Conservation (phyloP, 768 basidiomycete species). For the Xerocomellus chrysenteron region DNA sequence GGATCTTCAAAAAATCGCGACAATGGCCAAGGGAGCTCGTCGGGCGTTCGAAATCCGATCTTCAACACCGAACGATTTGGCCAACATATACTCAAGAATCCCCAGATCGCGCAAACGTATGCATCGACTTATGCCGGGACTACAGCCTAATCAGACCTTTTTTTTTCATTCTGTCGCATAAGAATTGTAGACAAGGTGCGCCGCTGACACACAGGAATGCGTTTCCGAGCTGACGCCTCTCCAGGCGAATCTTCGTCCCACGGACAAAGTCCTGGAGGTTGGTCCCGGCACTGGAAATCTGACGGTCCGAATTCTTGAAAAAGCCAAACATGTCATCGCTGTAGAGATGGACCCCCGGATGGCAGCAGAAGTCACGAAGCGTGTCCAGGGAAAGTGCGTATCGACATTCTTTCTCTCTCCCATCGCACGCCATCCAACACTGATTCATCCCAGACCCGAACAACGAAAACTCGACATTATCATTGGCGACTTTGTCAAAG, state of each 20-base stretch:
- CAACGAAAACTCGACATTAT: constrained; percentile 94
- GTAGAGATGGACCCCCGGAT: constrained; percentile 99
- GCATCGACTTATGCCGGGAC: constrained; percentile 30
- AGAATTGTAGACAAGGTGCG: constrained; percentile 65
- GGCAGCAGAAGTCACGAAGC: constrained; percentile 96
- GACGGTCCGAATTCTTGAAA: constrained; percentile 89
- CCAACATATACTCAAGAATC: constrained; percentile 97
- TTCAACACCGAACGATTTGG: constrained; percentile 96
- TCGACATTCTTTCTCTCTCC: background rate
- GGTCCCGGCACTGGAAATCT: constrained; percentile 98
- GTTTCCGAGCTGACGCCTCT: constrained; percentile 1
- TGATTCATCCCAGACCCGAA: constrained; percentile 63
- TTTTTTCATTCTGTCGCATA: background rate
- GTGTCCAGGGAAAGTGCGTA: constrained; percentile 96
- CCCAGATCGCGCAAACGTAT: constrained; percentile 86
- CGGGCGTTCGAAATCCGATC: constrained; percentile 72
- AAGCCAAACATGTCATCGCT: constrained; percentile 89
- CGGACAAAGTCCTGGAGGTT: constrained; percentile 95
- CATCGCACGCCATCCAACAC: background rate
- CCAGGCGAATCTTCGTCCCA: constrained; percentile 87
- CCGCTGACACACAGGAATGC: background rate
- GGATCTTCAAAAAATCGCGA: constrained; percentile 41
- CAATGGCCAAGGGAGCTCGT: constrained; percentile 36
- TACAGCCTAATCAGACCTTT: constrained; percentile 14
- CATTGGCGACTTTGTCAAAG: constrained; percentile 97